phyloP scores from a whole-genome alignment of 345 rosid species.

The Rhodamnia argentea region DNA sequence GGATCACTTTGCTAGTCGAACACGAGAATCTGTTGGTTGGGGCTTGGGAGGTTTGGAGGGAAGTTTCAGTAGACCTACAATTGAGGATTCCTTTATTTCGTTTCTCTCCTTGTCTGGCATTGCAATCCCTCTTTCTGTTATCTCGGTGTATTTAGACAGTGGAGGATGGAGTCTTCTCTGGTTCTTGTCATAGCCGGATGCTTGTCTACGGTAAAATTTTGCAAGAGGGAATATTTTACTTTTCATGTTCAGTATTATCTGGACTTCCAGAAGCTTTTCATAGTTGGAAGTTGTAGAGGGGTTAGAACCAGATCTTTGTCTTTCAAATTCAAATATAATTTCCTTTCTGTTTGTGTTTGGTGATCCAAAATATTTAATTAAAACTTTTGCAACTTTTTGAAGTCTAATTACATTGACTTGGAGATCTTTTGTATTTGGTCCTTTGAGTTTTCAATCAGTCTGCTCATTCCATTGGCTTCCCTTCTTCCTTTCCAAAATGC shows the following conservation, averaged over 20 bases:
- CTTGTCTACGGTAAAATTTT: not conserved
- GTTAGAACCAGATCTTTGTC: not conserved
- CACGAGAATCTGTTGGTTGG: not conserved
- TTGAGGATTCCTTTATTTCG: not conserved
- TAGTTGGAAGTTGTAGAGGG: not conserved
- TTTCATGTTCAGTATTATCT: not conserved
- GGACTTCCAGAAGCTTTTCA: not conserved
- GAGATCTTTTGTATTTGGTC: not conserved
- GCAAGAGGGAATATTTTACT: not conserved
- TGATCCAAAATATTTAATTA: not conserved
- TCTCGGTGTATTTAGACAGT: not conserved
- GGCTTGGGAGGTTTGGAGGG: not conserved
- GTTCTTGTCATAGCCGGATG: not conserved
- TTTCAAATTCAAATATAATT: not conserved
- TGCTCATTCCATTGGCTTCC: not conserved
- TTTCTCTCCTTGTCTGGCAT: not conserved
- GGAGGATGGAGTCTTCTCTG: not conserved
- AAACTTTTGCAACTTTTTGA: not conserved
- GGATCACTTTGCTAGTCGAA: not conserved
- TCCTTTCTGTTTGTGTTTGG: not conserved
- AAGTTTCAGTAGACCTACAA: not conserved
- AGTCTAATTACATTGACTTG: not conserved
- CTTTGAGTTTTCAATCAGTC: not conserved
- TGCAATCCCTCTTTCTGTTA: not conserved
- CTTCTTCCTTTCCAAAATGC: not conserved